Conservation (phyloP, 1,284 basidiomycete genomes). For the Marasmius oreades region DNA sequence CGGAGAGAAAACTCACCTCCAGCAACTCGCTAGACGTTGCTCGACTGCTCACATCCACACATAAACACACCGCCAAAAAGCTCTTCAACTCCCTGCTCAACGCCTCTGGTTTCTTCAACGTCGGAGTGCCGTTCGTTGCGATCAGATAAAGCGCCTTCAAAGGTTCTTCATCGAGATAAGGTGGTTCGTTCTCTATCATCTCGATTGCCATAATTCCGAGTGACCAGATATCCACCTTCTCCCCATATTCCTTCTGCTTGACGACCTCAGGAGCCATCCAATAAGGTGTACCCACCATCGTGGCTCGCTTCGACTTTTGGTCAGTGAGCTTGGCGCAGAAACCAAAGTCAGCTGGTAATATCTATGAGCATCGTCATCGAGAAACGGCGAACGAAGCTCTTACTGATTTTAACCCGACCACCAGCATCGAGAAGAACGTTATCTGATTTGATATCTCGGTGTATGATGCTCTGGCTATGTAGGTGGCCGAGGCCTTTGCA, state of each 20-base stretch:
- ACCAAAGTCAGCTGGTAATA: constrained; percentile 86
- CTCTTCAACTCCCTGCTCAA: constrained; percentile 91
- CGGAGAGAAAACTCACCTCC: constrained; percentile 55
- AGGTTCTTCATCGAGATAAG: constrained; percentile 97
- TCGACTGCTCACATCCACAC: constrained; percentile 94
- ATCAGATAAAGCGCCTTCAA: constrained; percentile 97
- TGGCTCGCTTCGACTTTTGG: constrained; percentile 97
- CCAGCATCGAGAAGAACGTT: constrained; percentile 92
- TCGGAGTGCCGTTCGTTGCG: constrained; percentile 97
- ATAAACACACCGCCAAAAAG: constrained; percentile 95
- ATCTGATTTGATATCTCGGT: constrained; percentile 98
- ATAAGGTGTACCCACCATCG: constrained; percentile 99
- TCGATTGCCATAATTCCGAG: constrained; percentile 99
- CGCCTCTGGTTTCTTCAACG: constrained; percentile 93
- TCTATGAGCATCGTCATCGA: background rate
- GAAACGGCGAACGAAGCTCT: constrained; percentile 28
- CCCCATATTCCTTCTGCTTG: constrained; percentile 98
- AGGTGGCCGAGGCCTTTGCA: constrained; percentile 94
- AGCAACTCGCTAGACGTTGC: constrained; percentile 92
- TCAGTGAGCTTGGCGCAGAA: constrained; percentile 98
- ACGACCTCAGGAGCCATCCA: constrained; percentile 99
- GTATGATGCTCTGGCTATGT: constrained; percentile 93
- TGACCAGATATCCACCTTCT: constrained; percentile 99
- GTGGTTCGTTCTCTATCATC: constrained; percentile 99
- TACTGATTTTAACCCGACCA: constrained; percentile 96